Base-by-base conservation (phyloP, 1,139 yeast genomes). In the Geotrichum histeridarum region DNA sequence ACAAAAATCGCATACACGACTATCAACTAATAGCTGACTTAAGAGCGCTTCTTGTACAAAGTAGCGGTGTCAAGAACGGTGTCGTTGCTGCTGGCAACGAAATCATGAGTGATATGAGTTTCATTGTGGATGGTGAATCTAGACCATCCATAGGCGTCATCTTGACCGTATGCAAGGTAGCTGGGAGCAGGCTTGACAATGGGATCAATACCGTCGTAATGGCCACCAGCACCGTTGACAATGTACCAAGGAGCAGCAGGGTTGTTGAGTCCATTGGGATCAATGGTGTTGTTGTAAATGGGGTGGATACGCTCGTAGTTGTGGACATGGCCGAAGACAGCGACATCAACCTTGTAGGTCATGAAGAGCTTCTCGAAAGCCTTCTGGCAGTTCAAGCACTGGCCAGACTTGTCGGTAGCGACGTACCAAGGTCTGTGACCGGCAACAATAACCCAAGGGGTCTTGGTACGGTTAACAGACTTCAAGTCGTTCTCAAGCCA, bases 61-160 rank as follows among this genome's bases (percentile, higher is more conserved):
- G 67, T 65, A 12, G 65, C 64, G 11, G 59, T 36, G 61, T 67
- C 74, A 44, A 73, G 64, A 41, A 64, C 61, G 5, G 77, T 74
- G 8, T 75, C 79, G 27, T 78, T 80, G 0, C 64, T 70, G 46
- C 63, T 58, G 3, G 64, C 61, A 36, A 65, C 52, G 51, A 65
- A 78, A 68, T 57, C 74, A 74, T 53, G 76, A 69, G 55, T 77
- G 76, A 59, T 70, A 72, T 62, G 70, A 12, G 72, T 80, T 49
- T 75, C 74, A 56, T 79, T 76, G 63, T 80, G 84, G 79, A 81
- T 78, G 54, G 70, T 68, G 50, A 71, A 65, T 54, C 64, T 71
- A 49, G 77, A 74, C 62, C 72, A 69, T 9, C 70, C 70, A 37
- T 61, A 65, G 2, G 61, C 57, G 33, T 53, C 53, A 50, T 62